Evolutionary conservation across 768 basidiomycete species (phyloP).

Genomic region (Serendipita sp.): DNA sequence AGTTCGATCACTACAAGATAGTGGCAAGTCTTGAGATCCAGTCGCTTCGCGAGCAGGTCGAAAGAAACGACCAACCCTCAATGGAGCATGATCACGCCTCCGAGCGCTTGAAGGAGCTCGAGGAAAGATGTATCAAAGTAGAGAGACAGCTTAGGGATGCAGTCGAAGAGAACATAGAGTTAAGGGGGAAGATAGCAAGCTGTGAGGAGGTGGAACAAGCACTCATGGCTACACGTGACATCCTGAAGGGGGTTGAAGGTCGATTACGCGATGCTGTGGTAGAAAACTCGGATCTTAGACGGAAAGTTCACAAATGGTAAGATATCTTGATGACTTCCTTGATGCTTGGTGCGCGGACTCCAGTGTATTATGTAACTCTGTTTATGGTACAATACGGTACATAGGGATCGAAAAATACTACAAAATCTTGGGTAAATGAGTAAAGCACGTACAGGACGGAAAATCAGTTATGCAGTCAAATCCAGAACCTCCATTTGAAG

Average conservation of each 20-base stretch:
- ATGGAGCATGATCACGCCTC: background rate
- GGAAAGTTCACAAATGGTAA: background rate
- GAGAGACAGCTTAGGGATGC: background rate
- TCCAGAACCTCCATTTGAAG: slow-evolving; percentile 6
- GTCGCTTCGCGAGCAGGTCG: background rate
- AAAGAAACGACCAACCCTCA: background rate
- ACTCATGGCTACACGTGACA: background rate
- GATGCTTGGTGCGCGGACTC: background rate
- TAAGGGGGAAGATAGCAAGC: background rate
- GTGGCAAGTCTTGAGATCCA: background rate
- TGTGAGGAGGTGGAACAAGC: background rate
- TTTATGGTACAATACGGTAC: background rate
- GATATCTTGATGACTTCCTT: background rate
- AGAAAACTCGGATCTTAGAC: background rate
- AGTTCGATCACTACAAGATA: background rate
- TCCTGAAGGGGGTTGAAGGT: background rate
- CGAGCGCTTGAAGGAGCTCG: background rate
- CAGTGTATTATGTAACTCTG: background rate
- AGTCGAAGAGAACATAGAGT: slow-evolving; percentile 1
- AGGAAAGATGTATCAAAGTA: background rate
- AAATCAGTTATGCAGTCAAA: background rate
- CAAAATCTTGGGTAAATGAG: background rate
- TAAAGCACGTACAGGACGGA: background rate
- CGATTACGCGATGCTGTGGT: background rate
- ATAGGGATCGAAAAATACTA: background rate